Evolutionary conservation across 1,284 basidiomycete genomes (phyloP).

Genomic region (Austroboletus niveus): DNA sequence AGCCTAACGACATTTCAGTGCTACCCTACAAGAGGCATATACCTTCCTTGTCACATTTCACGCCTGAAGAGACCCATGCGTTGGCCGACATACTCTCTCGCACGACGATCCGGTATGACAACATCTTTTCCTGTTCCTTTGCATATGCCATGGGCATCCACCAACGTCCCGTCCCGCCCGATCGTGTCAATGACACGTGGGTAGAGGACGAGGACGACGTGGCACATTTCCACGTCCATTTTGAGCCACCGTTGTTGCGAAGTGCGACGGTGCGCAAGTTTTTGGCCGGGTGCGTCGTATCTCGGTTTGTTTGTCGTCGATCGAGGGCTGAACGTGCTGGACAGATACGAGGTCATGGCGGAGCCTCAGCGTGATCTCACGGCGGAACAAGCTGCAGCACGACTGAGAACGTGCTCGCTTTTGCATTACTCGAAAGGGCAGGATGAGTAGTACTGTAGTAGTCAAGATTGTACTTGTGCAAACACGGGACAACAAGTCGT

Average conservation of each 20-base stretch:
- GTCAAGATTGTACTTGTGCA: slow-evolving; percentile 1
- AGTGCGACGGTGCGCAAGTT: slow-evolving; percentile 88
- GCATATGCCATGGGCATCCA: slow-evolving; percentile 97
- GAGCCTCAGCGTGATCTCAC: slow-evolving; percentile 92
- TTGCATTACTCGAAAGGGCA: slow-evolving; percentile 43
- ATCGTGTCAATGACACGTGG: slow-evolving; percentile 16
- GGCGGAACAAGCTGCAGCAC: slow-evolving; percentile 82
- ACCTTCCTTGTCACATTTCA: slow-evolving; percentile 64
- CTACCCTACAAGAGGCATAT: slow-evolving; percentile 80
- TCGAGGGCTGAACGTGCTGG: slow-evolving; percentile 1
- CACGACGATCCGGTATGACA: slow-evolving; percentile 80
- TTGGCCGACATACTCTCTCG: slow-evolving; percentile 67
- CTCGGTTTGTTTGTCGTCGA: neutral
- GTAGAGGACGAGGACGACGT: slow-evolving; percentile 48
- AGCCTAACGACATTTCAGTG: slow-evolving; percentile 45
- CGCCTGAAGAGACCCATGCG: slow-evolving; percentile 53
- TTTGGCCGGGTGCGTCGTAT: slow-evolving; percentile 72
- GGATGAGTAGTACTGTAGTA: neutral
- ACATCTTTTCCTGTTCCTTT: slow-evolving; percentile 84
- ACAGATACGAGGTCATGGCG: slow-evolving; percentile 87
- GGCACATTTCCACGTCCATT: slow-evolving; percentile 88
- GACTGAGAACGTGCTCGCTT: slow-evolving; percentile 52
- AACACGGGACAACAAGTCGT: slow-evolving; percentile 22
- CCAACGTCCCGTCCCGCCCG: slow-evolving; percentile 65
- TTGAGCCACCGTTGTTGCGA: slow-evolving; percentile 83